Conservation (phyloP, 176 grass and related monocot genomes). For the Oropetium thomaeum region DNA sequence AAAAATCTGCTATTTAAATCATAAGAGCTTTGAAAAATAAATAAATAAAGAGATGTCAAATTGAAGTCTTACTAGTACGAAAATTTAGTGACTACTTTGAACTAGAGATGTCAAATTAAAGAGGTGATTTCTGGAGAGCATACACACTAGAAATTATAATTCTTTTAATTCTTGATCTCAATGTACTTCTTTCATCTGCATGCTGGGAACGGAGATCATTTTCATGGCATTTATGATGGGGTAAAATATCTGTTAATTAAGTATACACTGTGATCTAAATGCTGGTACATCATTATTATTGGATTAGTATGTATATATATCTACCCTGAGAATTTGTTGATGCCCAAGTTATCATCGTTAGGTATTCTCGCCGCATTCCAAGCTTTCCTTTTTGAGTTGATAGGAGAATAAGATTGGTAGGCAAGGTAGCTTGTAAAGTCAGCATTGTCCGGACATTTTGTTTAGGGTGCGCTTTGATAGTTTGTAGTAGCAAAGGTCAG, state of each 20-base stretch:
- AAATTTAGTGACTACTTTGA: background rate
- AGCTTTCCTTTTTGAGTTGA: background rate
- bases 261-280: background rate
- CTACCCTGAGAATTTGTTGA: background rate
- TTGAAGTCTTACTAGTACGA: background rate
- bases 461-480: background rate
- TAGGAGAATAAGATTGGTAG: background rate
- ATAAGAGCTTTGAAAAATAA: background rate
- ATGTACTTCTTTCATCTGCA: background rate
- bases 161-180: background rate
- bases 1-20: background rate
- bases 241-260: background rate
- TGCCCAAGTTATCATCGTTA: background rate
- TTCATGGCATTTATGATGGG: background rate
- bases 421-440: slow-evolving; percentile 9
- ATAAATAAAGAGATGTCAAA: background rate
- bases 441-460: background rate
- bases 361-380: background rate
- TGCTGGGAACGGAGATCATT: background rate
- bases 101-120: background rate
- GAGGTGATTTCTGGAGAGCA: background rate
- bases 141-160: background rate
- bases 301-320: background rate
- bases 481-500: background rate
- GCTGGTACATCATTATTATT: background rate